Conservation (phyloP, 2,329 filamentous ascomycete species). For the Drechslerella coelobrocha region DNA sequence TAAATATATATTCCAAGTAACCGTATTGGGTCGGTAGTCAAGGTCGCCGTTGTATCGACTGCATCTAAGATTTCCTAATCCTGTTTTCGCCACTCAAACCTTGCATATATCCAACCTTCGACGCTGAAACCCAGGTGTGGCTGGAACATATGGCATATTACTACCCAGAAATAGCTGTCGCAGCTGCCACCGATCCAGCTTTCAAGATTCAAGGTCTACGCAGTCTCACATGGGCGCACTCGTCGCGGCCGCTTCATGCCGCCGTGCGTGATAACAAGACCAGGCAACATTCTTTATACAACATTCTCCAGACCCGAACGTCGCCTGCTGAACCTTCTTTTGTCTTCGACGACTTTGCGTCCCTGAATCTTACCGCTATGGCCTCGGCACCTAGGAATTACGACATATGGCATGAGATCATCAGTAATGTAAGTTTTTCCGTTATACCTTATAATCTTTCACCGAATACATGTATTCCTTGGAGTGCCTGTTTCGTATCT, state of each 20-base stretch:
- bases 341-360: slow-evolving; percentile 46
- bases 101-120: slow-evolving; percentile 44
- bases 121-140: slow-evolving; percentile 22
- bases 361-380: slow-evolving; percentile 36
- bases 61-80: slow-evolving; percentile 50
- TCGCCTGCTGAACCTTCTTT: slow-evolving; percentile 38
- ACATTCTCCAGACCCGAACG: slow-evolving; percentile 46
- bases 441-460: slow-evolving; percentile 2
- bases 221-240: slow-evolving; percentile 51
- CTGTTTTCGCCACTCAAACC: slow-evolving; percentile 37
- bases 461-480: slow-evolving; percentile 11
- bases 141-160: slow-evolving; percentile 49
- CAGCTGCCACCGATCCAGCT: slow-evolving; percentile 49
- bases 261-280: slow-evolving; percentile 43
- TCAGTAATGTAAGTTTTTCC: slow-evolving; percentile 36
- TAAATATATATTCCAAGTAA: too few species aligned
- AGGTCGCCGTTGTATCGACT: slow-evolving; percentile 49
- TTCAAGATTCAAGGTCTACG: slow-evolving; percentile 50
- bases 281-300: slow-evolving; percentile 49
- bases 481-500: slow-evolving; percentile 19
- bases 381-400: slow-evolving; percentile 45
- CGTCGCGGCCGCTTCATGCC: slow-evolving; percentile 44
- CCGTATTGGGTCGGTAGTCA: too few species aligned
- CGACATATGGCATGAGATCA: slow-evolving; percentile 48
- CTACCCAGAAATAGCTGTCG: slow-evolving; percentile 50